Conservation (phyloP, 176 grass and related monocot species). For the Zizania latifolia region DNA sequence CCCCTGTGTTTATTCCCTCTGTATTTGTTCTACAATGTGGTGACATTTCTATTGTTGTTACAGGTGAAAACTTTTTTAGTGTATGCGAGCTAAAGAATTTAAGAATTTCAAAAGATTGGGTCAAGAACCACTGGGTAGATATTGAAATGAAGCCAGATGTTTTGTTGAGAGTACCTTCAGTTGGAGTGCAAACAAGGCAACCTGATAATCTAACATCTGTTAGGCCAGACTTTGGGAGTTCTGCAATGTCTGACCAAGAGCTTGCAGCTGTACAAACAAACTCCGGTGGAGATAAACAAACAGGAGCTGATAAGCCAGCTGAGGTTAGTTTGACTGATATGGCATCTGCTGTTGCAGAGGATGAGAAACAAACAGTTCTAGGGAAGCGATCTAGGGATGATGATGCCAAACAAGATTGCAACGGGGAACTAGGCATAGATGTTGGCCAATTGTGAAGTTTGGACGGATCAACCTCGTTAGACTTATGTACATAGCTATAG, state of each 20-base stretch:
- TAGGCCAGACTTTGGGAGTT: conserved; percentile 37
- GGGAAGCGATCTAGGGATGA: conserved; percentile 25
- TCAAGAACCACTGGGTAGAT: conserved; percentile 59
- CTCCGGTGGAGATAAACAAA: conserved; percentile 20
- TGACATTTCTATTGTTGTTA: conserved; percentile 18
- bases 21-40: conserved; percentile 7
- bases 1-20: not conserved
- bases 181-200: conserved; percentile 27
- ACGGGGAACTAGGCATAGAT: conserved; percentile 39
- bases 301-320: conserved; percentile 9
- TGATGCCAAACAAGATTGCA: conserved; percentile 22
- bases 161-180: conserved; percentile 51
- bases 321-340: conserved; percentile 39
- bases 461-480: conserved; percentile 21
- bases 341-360: conserved; percentile 1
- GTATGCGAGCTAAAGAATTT: conserved; percentile 54
- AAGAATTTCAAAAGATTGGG: conserved; percentile 92
- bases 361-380: conserved; percentile 26
- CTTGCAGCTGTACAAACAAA: conserved; percentile 11
- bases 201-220: conserved; percentile 24
- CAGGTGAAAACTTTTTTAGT: conserved; percentile 78
- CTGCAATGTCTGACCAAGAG: conserved; percentile 45
- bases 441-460: conserved; percentile 34
- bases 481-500: conserved; percentile 49
- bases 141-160: conserved; percentile 57